Evolutionary conservation across 2,329 filamentous ascomycete species (phyloP).

Genomic region (Trichophyton mentagrophytes): DNA sequence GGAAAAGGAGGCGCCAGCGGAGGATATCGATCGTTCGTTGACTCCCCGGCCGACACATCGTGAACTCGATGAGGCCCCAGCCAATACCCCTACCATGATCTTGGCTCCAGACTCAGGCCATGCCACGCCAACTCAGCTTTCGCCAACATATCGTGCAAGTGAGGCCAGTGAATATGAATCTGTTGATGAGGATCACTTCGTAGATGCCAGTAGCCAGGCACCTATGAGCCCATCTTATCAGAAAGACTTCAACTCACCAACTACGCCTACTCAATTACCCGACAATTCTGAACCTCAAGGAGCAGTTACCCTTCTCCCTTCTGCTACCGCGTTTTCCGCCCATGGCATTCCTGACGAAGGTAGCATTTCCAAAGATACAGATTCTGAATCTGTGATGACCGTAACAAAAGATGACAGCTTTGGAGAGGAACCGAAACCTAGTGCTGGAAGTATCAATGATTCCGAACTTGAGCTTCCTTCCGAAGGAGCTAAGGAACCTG

Average conservation of each 20-base stretch:
- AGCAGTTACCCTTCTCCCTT: not conserved
- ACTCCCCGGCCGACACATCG: not conserved
- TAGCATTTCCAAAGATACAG: not conserved
- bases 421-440: not conserved
- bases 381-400: slow-evolving; percentile 1
- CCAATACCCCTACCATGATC: not conserved
- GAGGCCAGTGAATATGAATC: slow-evolving; percentile 1
- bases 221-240: slow-evolving; percentile 1
- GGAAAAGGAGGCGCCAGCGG: not conserved
- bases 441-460: too few relatives aligned
- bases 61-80: not conserved
- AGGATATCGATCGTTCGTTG: not conserved
- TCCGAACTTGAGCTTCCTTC: too few relatives aligned
- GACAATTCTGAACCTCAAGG: not conserved
- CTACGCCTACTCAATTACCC: not conserved
- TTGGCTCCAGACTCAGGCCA: not conserved
- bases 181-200: not conserved
- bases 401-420: not conserved
- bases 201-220: slow-evolving; percentile 1
- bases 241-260: not conserved
- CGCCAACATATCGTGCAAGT: not conserved
- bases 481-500: not conserved
- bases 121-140: not conserved
- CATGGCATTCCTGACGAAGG: not conserved
- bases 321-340: not conserved